These are phyloP conservation scores for Vigna mungo DNA, from an alignment of 306 rosid species.

Conservation along the genomic window DNA sequence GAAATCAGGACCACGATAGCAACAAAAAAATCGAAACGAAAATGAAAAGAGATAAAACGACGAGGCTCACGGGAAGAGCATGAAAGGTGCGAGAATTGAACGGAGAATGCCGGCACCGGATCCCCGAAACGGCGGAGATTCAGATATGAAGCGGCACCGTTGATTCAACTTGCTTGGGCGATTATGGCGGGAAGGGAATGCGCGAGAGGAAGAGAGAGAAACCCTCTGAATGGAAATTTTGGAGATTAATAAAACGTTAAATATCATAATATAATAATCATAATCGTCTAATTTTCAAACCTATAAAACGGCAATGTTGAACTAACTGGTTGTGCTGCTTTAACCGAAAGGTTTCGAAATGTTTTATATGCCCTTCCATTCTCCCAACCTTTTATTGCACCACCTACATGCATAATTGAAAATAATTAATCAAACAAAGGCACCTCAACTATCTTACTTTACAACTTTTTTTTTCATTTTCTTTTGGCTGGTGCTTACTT, in stretches of 20 bases:
- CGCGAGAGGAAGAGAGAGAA: constrained; percentile 25
- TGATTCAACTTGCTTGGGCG: constrained; percentile 20
- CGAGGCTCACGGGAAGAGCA: constrained; percentile 73
- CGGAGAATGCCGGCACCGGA: constrained; percentile 46
- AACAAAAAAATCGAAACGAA: neutral
- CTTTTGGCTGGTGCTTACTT: neutral
- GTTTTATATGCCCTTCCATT: constrained; percentile 36
- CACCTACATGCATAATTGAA: constrained; percentile 25
- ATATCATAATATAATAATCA: constrained; percentile 13
- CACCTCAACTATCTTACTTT: neutral
- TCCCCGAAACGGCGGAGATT: constrained; percentile 50
- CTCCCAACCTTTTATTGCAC: neutral
- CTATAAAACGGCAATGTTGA: constrained; percentile 57
- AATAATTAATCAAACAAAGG: constrained; percentile 33
- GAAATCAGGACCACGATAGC: neutral
- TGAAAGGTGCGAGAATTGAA: constrained; percentile 59
- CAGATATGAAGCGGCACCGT: constrained; percentile 63
- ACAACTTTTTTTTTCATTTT: neutral
- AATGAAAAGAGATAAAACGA: neutral
- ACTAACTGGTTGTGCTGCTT: neutral
- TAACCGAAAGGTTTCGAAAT: neutral
- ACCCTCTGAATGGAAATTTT: constrained; percentile 27
- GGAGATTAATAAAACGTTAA: constrained; percentile 38
- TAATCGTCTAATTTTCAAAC: constrained; percentile 44
- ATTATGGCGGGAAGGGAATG: constrained; percentile 34